These are phyloP conservation scores for Puccinia novopanici DNA, from an alignment of 1,284 basidiomycete species.

Conservation along the genomic window DNA sequence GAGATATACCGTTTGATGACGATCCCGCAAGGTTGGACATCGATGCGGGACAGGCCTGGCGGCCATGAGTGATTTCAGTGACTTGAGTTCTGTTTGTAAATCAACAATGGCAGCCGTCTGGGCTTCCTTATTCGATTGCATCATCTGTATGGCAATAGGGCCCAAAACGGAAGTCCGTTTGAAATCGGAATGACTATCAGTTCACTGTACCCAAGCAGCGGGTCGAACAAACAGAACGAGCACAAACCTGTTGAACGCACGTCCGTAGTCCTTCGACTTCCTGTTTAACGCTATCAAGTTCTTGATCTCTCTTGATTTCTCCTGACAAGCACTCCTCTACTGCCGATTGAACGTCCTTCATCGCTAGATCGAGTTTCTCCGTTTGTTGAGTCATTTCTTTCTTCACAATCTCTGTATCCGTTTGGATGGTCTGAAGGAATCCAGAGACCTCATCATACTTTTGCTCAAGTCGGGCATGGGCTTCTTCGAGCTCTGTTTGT, in stretches of 20 bases:
- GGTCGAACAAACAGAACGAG: background rate
- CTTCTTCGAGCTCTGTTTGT: slow-evolving; percentile 46
- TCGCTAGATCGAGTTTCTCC: slow-evolving; percentile 24
- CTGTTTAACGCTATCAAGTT: slow-evolving; percentile 26
- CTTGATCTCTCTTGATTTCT: slow-evolving; percentile 42
- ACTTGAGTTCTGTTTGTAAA: slow-evolving; percentile 45
- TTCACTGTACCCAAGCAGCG: background rate
- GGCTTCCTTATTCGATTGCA: slow-evolving; percentile 40
- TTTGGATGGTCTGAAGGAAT: slow-evolving; percentile 31
- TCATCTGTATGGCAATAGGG: slow-evolving; percentile 9
- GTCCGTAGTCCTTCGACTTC: slow-evolving; percentile 25
- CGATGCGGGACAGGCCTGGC: slow-evolving; percentile 6
- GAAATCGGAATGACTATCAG: too few species aligned
- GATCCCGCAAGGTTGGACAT: background rate
- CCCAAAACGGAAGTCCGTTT: background rate
- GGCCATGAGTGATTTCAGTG: slow-evolving; percentile 35
- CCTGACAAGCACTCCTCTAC: slow-evolving; percentile 29
- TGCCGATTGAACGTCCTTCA: slow-evolving; percentile 35
- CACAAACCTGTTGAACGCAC: slow-evolving; percentile 28
- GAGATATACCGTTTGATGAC: background rate
- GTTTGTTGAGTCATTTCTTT: slow-evolving; percentile 25
- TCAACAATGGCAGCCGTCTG: slow-evolving; percentile 26
- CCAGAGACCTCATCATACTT: slow-evolving; percentile 35
- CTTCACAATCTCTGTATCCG: slow-evolving; percentile 31
- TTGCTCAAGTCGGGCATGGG: slow-evolving; percentile 32